These are phyloP conservation scores for Salicornia ramosissima DNA, from an alignment of 148 eudicot species.

Conservation along the genomic window DNA sequence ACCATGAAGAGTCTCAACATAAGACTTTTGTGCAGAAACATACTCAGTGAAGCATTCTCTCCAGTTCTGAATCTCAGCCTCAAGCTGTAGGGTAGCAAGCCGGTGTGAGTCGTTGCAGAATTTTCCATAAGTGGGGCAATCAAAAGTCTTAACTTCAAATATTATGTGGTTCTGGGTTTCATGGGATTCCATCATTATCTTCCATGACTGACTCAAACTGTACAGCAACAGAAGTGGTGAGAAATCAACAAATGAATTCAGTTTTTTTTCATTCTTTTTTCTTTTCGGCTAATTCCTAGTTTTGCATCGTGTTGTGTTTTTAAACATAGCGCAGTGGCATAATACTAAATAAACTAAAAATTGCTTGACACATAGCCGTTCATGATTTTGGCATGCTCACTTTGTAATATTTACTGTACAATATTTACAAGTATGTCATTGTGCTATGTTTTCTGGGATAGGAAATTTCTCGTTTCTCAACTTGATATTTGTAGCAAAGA, in stretches of 20 bases:
- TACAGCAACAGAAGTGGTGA: conserved; percentile 18
- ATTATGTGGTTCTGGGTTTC: conserved; percentile 88
- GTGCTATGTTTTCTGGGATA: too few relatives aligned
- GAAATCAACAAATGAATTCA: neutral
- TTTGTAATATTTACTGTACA: too few relatives aligned
- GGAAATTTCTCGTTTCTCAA: too few relatives aligned
- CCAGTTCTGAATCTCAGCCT: conserved; percentile 87
- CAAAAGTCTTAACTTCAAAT: conserved; percentile 68
- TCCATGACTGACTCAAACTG: conserved; percentile 78
- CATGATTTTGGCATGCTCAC: too few relatives aligned
- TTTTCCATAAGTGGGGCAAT: conserved; percentile 75
- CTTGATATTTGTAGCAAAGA: too few relatives aligned
- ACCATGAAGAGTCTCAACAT: conserved; percentile 66
- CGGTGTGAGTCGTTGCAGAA: conserved; percentile 76
- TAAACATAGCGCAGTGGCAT: too few relatives aligned
- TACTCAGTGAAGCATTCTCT: conserved; percentile 65
- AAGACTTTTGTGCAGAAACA: conserved; percentile 58
- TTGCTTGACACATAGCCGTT: too few relatives aligned
- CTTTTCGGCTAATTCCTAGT: too few relatives aligned
- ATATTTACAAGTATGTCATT: too few relatives aligned
- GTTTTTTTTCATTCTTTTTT: too few relatives aligned
- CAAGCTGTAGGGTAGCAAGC: conserved; percentile 81
- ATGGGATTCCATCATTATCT: conserved; percentile 81
- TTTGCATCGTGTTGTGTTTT: too few relatives aligned
- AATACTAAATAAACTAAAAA: too few relatives aligned